Conservation (phyloP, 768 basidiomycete genomes). For the Mycena venus region DNA sequence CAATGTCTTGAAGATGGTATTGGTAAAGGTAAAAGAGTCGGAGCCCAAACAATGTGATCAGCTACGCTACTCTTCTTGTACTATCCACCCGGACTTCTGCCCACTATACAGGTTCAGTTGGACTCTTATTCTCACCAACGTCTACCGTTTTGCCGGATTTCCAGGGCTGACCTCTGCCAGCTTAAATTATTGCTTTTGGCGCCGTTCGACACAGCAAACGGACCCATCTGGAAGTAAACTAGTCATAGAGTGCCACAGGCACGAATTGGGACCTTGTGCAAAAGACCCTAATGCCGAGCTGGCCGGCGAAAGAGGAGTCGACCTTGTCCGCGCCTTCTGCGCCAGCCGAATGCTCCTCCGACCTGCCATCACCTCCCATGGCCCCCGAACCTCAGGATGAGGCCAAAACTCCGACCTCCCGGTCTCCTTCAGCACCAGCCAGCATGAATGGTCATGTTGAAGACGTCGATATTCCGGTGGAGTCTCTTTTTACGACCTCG, state of each 20-base stretch:
- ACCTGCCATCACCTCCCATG: conserved; percentile 32
- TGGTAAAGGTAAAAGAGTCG: not conserved
- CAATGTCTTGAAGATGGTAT: conserved; percentile 1
- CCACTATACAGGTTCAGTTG: not conserved
- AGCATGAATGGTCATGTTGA: conserved; percentile 37
- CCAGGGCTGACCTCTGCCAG: conserved; percentile 29
- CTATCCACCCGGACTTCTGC: not conserved
- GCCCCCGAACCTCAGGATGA: not conserved
- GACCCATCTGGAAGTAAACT: conserved; percentile 4
- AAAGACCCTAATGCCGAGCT: conserved; percentile 9
- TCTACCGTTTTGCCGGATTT: conserved; percentile 14
- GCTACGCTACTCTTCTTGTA: not conserved
- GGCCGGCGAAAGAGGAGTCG: conserved; percentile 5
- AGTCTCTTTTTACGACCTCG: not conserved
- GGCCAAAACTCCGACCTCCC: conserved; percentile 37
- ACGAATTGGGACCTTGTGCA: not conserved
- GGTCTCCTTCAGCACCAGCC: conserved; percentile 39
- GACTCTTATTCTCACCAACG: not conserved
- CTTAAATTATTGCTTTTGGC: conserved; percentile 23
- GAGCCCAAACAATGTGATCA: conserved; percentile 12
- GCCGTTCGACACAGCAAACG: conserved; percentile 13
- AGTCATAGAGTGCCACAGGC: not conserved
- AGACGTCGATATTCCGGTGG: not conserved
- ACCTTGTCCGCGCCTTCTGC: conserved; percentile 8
- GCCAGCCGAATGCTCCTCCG: conserved; percentile 27